These are phyloP conservation scores for Cystobasidium onofrii DNA, from an alignment of 768 basidiomycete species.

Conservation along the genomic window DNA sequence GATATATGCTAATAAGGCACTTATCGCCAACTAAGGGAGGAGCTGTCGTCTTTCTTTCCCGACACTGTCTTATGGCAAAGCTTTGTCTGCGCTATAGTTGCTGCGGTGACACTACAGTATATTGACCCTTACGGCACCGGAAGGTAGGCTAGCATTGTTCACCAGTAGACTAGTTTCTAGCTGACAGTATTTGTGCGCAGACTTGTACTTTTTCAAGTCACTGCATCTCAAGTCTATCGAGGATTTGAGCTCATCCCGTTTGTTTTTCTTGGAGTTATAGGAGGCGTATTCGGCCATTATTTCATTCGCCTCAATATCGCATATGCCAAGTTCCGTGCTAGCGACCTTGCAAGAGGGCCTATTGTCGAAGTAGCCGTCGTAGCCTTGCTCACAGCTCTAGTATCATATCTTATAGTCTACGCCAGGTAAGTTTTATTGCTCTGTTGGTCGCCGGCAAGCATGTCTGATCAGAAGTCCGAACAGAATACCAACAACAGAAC, in stretches of 20 bases:
- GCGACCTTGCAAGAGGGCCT: constrained; percentile 67
- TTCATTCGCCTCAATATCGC: constrained; percentile 85
- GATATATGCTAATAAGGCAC: too few species aligned
- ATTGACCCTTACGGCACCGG: constrained; percentile 94
- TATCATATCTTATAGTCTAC: constrained; percentile 66
- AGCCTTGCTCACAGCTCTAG: constrained; percentile 58
- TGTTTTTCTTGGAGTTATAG: constrained; percentile 72
- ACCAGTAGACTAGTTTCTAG: neutral
- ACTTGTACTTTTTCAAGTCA: constrained; percentile 82
- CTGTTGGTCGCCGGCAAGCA: neutral
- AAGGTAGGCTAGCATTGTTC: neutral
- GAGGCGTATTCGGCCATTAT: constrained; percentile 85
- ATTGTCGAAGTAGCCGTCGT: constrained; percentile 74
- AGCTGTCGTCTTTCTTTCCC: constrained; percentile 41
- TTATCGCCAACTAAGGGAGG: constrained; percentile 21
- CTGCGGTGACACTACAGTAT: constrained; percentile 66
- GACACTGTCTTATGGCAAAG: constrained; percentile 41
- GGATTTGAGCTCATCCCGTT: constrained; percentile 81
- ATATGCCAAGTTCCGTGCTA: constrained; percentile 74
- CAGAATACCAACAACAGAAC: constrained; percentile 83
- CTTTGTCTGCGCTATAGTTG: constrained; percentile 79
- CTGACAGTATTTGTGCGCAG: constrained; percentile 47
- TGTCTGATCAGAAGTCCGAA: neutral
- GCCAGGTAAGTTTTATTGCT: neutral
- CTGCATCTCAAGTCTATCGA: constrained; percentile 72